Conservation (phyloP, 1,284 basidiomycete species). For the Peniophora sp. region DNA sequence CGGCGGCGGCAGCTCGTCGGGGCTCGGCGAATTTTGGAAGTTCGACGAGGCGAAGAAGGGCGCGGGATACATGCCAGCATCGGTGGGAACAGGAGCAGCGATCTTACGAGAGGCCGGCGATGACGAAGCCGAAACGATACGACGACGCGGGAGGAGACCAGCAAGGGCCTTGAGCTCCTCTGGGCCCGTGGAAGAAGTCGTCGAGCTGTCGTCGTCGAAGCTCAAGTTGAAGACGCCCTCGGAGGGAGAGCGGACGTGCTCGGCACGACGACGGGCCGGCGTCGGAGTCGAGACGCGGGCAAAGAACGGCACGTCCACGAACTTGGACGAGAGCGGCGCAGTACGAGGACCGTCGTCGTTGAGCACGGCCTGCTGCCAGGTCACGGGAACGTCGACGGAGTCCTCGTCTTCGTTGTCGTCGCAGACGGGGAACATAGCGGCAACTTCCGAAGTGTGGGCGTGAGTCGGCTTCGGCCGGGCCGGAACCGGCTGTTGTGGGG, state of each 20-base stretch:
- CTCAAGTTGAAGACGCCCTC: constrained; percentile 64
- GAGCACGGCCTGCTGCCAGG: constrained; percentile 23
- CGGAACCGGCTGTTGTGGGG: constrained; percentile 27
- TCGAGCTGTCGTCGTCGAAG: constrained; percentile 52
- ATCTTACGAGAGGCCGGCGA: constrained; percentile 15
- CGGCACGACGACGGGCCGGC: constrained; percentile 29
- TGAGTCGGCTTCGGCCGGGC: constrained; percentile 18
- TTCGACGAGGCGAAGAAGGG: constrained; percentile 66
- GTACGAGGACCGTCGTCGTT: constrained; percentile 39
- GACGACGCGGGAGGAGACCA: constrained; percentile 22
- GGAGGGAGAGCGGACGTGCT: constrained; percentile 51
- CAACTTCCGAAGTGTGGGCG: constrained; percentile 15
- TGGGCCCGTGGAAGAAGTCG: constrained; percentile 21
- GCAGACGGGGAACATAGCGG: constrained; percentile 50
- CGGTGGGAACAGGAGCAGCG: constrained; percentile 15
- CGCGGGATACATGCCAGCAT: neutral
- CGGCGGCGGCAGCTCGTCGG: constrained; percentile 66
- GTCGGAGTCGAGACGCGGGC: constrained; percentile 23
- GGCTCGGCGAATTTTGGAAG: constrained; percentile 76
- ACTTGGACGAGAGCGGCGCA: constrained; percentile 34
- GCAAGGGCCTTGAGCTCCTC: constrained; percentile 31
- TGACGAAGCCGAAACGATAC: constrained; percentile 16
- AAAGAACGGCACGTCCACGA: constrained; percentile 32
- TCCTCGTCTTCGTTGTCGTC: constrained; percentile 54
- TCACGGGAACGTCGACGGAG: constrained; percentile 21